A percentile compares a stretch with the other conserved stretches of the same genome.
phyloP scores from a whole-genome alignment of 1,284 basidiomycete genomes.

The Microbotryum saponariae region DNA sequence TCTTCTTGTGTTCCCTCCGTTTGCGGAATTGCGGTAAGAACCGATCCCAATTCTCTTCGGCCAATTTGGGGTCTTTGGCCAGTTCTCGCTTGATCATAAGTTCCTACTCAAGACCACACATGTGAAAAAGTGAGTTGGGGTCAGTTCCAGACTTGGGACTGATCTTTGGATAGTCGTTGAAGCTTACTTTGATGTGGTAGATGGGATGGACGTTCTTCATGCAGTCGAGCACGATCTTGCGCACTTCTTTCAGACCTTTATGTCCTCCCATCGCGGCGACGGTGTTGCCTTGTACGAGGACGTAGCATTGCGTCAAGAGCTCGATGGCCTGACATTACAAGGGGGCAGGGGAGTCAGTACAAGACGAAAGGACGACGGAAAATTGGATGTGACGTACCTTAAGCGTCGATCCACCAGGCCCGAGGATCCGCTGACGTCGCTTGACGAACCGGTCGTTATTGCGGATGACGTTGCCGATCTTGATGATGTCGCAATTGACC shows the following conservation, averaged over 20 bases:
- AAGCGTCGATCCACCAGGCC: conserved; percentile 89
- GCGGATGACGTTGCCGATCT: conserved; percentile 86
- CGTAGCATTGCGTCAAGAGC: conserved; percentile 90
- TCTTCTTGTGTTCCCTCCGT: conserved; percentile 82
- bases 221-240: conserved; percentile 91
- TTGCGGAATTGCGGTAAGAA: conserved; percentile 97
- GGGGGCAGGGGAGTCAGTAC: neutral
- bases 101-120: conserved; percentile 53
- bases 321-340: conserved; percentile 71
- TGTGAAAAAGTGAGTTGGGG: neutral
- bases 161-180: neutral
- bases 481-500: conserved; percentile 93
- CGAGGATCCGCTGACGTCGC: conserved; percentile 89
- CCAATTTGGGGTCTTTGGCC: conserved; percentile 94
- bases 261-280: conserved; percentile 96
- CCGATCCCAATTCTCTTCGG: conserved; percentile 89
- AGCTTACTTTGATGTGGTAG: conserved; percentile 86
- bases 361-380: conserved; percentile 5
- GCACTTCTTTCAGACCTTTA: conserved; percentile 91
- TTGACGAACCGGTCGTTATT: conserved; percentile 99
- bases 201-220: conserved; percentile 99
- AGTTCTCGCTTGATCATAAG: conserved; percentile 98
- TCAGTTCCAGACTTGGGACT: neutral
- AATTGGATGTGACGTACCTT: conserved; percentile 54
- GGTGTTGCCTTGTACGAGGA: conserved; percentile 95